Base-by-base conservation (phyloP, 805 yeast genomes). In the Naumovozyma baii region DNA sequence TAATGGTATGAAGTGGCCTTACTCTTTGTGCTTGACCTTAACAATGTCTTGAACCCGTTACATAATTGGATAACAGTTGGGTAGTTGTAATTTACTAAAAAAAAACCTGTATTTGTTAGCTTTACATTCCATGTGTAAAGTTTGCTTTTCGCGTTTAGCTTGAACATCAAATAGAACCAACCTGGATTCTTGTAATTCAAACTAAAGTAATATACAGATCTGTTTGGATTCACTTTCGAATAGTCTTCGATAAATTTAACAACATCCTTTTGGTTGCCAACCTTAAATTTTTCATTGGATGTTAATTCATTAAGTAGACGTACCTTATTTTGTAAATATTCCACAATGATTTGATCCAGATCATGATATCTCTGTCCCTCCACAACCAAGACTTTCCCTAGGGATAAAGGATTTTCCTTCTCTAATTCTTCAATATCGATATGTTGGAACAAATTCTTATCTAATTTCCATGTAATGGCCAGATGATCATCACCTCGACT, bases 401-500 rank as follows among this genome's bases (percentile, higher is more conserved):
- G 55, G 0, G 76, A 71, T 41, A 66, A 66, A 26, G 82, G 86
- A 45, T 74, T 76, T 38, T 74, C 80, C 53, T 78, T 77, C 34
- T 72, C 78, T 35, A 73, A 71, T 62, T 92, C 97, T 45, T 78
- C 68, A 34, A 92, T 83, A 50, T 87, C 92, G 47, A 92, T 67
- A 59, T 92, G 97, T 59, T 92, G 97, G 64, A 82, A 92, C 45
- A 90, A 65, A 57, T 80, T 83, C 56, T 84, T 90, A 43, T 84
- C 92, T 34, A 92, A 88, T 59, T 92, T 92, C 96, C 97, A 92
- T 0, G 99, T 90, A 32, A 90, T 80, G 2, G 95, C 87, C 50
- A 92, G 70, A 61, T 80, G 96, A 46, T 85, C 83, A 35, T 74
- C 70, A 33, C 98, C 98, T 46, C 80, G 77, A 8, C 95, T 85